A percentile compares a stretch with the other conserved stretches of the same genome.
phyloP scores from a whole-genome alignment of 345 rosid species.

The Eucalyptus erythrocorys region DNA sequence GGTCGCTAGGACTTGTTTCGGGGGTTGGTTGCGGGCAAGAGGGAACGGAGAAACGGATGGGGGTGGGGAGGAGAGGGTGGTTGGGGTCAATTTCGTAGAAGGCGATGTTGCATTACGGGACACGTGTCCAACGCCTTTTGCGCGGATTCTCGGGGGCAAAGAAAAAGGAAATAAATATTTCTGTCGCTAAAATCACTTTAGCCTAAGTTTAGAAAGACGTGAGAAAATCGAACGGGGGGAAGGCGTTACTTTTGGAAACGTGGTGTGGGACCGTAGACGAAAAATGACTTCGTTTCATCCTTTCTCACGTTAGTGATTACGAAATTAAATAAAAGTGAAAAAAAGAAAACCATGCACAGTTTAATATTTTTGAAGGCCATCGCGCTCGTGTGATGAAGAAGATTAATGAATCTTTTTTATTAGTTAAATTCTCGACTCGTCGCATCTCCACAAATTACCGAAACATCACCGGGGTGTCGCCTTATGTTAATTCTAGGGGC shows the following conservation, averaged over 20 bases:
- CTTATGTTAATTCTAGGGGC: background rate
- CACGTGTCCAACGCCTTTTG: background rate
- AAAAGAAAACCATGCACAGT: background rate
- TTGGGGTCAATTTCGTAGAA: background rate
- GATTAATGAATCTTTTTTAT: background rate
- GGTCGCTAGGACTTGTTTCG: background rate
- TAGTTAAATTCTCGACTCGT: background rate
- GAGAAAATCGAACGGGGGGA: background rate
- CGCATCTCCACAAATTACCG: accelerated
- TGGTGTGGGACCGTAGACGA: background rate
- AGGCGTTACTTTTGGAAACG: background rate
- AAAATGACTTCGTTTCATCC: background rate
- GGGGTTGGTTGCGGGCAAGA: background rate
- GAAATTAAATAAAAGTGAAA: background rate
- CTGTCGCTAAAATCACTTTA: background rate
- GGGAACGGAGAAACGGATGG: background rate
- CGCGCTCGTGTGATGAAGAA: accelerated
- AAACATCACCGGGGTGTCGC: background rate
- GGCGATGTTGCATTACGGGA: background rate
- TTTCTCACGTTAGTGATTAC: background rate
- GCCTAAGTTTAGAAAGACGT: background rate
- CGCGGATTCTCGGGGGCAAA: background rate
- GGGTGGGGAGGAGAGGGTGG: background rate
- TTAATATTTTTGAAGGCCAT: background rate
- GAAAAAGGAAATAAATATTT: background rate